Percentiles rank a stretch among this genome's conserved stretches.
phyloP scores from a whole-genome alignment of 2,329 filamentous ascomycete genomes.

The Coniochaeta hoffmannii region DNA sequence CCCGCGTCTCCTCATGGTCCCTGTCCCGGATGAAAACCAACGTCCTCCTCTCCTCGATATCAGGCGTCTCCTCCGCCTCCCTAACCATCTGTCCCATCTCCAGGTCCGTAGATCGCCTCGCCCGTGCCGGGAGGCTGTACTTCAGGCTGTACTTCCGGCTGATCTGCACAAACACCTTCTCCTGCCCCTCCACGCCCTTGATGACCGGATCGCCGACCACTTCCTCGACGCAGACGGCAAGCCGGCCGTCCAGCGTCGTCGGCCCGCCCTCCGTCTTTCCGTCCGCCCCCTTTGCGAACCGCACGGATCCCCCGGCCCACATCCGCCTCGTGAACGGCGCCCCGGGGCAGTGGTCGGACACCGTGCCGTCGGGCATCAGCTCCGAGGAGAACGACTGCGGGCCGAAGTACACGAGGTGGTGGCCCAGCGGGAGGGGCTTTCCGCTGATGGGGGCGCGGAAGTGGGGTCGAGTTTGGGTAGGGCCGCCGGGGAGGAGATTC shows the following conservation, averaged over 20 bases:
- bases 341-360: conserved; percentile 70
- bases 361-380: conserved; percentile 78
- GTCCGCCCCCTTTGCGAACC: conserved; percentile 31
- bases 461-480: neutral
- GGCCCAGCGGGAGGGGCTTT: conserved; percentile 49
- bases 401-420: conserved; percentile 87
- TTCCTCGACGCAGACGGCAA: conserved; percentile 36
- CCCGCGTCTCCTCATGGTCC: neutral
- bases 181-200: conserved; percentile 20
- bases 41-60: conserved; percentile 39
- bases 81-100: neutral
- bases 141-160: conserved; percentile 34
- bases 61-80: conserved; percentile 10
- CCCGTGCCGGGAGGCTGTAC: too few relatives aligned
- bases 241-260: conserved; percentile 32
- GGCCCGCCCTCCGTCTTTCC: neutral
- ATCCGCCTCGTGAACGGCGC: conserved; percentile 66
- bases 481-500: neutral
- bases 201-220: conserved; percentile 25
- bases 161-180: conserved; percentile 46
- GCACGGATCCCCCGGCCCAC: conserved; percentile 78
- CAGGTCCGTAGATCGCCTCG: too few relatives aligned
- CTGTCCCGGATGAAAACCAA: conserved; percentile 44
- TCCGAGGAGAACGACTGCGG: conserved; percentile 51
- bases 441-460: neutral